A percentile compares a stretch with the other conserved stretches of the same genome.
These are phyloP conservation scores for Chaetomiaceae sp. DNA, from an alignment of 2,329 filamentous ascomycete species.

Conservation along the genomic window DNA sequence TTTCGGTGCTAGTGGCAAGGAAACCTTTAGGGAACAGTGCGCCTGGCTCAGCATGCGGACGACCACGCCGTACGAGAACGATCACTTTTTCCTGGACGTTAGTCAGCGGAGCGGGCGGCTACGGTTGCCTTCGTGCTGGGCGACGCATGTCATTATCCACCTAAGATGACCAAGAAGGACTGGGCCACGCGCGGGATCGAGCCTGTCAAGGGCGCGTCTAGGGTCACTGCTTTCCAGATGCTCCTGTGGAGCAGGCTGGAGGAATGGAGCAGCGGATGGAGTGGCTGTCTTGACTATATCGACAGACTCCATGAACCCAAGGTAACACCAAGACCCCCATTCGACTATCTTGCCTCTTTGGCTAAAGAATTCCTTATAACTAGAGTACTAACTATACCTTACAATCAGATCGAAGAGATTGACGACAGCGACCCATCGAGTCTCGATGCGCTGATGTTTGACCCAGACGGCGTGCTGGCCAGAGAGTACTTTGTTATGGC, in stretches of 20 bases:
- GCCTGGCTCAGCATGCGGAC: slow-evolving; percentile 2
- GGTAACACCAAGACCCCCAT: too few species aligned
- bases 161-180: not conserved
- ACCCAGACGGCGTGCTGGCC: not conserved
- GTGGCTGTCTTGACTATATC: not conserved
- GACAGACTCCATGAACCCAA: not conserved
- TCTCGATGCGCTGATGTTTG: slow-evolving; percentile 1
- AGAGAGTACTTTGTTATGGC: slow-evolving; percentile 2
- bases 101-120: not conserved
- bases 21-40: not conserved
- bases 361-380: not conserved
- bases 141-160: not conserved
- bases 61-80: not conserved
- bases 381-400: not conserved
- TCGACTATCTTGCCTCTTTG: not conserved
- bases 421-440: not conserved
- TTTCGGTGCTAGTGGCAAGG: not conserved
- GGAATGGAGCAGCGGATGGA: not conserved
- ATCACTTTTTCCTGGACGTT: not conserved
- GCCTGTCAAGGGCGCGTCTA: not conserved
- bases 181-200: not conserved
- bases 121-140: not conserved
- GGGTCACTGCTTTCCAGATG: slow-evolving; percentile 3
- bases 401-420: not conserved
- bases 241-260: not conserved